Evolutionary conservation across 2,329 filamentous ascomycete species (phyloP), one percentile per base, ranked within the genome.

Genomic region (Bipolaris victoriae): DNA sequence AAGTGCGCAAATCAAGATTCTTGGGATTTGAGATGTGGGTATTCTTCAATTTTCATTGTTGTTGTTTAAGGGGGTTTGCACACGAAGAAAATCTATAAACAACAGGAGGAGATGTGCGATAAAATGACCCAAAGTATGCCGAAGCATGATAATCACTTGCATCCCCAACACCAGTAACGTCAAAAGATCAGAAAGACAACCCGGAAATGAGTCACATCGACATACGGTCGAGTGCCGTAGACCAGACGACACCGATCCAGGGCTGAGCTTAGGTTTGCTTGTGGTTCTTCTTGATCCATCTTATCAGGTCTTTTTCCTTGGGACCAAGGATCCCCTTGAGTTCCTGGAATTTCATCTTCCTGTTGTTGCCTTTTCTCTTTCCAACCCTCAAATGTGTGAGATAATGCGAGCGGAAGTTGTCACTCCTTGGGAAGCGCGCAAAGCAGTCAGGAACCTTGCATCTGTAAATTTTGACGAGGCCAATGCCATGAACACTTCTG

Each of bases 391-490:
- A n/a, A 45, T 70, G 68, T 16, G 66, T 69, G 58, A 64, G 67
- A 52, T 70, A 70, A 29, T 70, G 68, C 15, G 68, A 62, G 0
- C 65, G 61, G 9, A 67, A 39, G 45, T 70, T 70, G 44, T 70
- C 68, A 2, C 63, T 61, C n/a, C 68, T 64, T 1, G 58, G 60
- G 36, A 70, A 70, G 2, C 18, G 20, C 22, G 36, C 58, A 2
- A 7, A 11, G 40, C 68, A 70, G 3, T 16, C 15, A 6, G 61
- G 57, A 3, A 70, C 47, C 31, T 62, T 62, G 41, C 67, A 70
- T 1, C 4, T 2, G 6, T 56, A 10, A 1, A 22, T 1, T 7
- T 20, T 20, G 5, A 13, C 1, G 10, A 33, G 26, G 5, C 29
- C 43, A 18, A 46, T 22, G 15, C 16, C 4, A 6, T 70, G 67